Evolutionary conservation across 2,329 filamentous ascomycete species (phyloP), one percentile per base, ranked within the genome.

Genomic region (Aspergillus neoniger): DNA sequence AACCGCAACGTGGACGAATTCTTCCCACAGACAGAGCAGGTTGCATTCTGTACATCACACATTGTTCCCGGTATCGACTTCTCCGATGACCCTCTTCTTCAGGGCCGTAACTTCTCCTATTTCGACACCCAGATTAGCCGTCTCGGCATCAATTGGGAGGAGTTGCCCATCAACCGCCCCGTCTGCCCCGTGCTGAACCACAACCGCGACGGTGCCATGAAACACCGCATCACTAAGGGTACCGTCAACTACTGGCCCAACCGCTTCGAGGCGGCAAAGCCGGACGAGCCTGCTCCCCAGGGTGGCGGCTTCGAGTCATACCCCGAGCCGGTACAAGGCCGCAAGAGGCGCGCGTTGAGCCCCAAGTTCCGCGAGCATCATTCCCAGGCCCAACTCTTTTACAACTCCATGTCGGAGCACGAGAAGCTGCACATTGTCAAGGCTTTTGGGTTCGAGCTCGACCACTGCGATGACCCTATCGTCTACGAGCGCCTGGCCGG

Each of bases 221-320:
- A 88, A 2, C 91, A 94, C 73, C 87, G 83, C 3, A 92, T 95
- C 64, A 86, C 83, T 21, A 89, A 87, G 70, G 88, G 90, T 48
- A 87, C 83, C 0, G 85, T 89, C 66, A 92, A 92, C 77, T 92
- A 92, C 77, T 92, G 88, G 88, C 90, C 90, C 0, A 92, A 92
- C 76, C 84, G 90, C 2, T 87, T 86, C 68, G 82, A 85, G 1
- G 80, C 82, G 1, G 80, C 82, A 10, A 88, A 88, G 0, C 88
- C 91, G 0, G 88, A 43, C 23, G 53, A 30, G 12, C 39, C 89
- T 0, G 82, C 80, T 0, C 69, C 77, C 3, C 76, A 83, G 2
- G 85, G 92, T 64, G 88, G 88, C 1, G 88, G 83, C 0, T 94
- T 92, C 65, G 73, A 86, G 5, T 89, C 92, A 52, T 89, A 87